These are phyloP conservation scores for Stipa capillata DNA, from an alignment of 176 grass and related monocot species.

Conservation along the genomic window DNA sequence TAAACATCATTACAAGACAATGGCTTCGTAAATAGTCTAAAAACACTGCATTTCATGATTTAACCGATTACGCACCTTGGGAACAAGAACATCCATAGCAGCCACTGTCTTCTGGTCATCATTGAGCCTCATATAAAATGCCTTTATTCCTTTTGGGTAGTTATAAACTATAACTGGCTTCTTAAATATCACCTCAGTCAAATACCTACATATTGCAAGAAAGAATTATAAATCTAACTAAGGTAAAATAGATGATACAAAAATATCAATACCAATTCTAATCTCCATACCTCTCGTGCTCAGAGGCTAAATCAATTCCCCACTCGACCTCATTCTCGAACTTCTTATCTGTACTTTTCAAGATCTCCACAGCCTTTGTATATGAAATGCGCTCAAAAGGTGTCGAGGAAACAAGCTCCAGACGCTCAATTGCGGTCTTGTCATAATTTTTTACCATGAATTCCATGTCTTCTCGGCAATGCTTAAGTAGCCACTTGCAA, in stretches of 20 bases:
- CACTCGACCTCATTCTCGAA: conserved; percentile 92
- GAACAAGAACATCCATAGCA: conserved; percentile 99
- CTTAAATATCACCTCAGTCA: conserved; percentile 95
- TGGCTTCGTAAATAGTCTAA: neutral
- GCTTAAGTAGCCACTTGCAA: conserved; percentile 85
- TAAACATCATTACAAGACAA: neutral
- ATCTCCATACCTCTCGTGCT: conserved; percentile 75
- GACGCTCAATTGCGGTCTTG: conserved; percentile 65
- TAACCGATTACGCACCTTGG: conserved; percentile 49
- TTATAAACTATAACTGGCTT: conserved; percentile 98
- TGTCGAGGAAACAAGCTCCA: conserved; percentile 71
- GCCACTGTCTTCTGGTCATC: conserved; percentile 88
- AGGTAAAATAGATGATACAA: neutral
- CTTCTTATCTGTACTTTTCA: conserved; percentile 61
- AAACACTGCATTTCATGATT: neutral
- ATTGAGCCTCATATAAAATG: conserved; percentile 96
- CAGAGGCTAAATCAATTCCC: conserved; percentile 97
- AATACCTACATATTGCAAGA: conserved; percentile 52
- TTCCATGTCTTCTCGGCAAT: conserved; percentile 84
- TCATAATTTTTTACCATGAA: conserved; percentile 91
- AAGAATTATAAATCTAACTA: neutral
- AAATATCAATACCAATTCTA: neutral
- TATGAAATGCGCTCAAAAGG: conserved; percentile 78
- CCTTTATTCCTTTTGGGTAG: conserved; percentile 94
- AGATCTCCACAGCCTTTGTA: conserved; percentile 73